These are phyloP conservation scores for Priceomyces haplophilus DNA, from an alignment of 805 yeast genomes.

Conservation along the genomic window DNA sequence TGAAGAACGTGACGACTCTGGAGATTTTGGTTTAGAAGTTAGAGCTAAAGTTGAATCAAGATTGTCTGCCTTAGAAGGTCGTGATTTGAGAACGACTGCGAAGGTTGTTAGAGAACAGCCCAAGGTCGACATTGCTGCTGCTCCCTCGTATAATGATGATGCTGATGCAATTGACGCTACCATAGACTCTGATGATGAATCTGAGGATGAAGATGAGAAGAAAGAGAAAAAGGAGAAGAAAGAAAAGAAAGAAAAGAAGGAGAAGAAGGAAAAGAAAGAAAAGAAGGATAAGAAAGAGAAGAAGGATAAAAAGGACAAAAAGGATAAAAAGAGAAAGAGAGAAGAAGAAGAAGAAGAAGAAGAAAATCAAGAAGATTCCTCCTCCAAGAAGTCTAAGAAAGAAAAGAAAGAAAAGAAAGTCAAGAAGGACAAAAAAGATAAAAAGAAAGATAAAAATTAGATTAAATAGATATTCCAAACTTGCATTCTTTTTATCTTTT, in stretches of 20 bases:
- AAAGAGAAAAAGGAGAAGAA: slow-evolving; percentile 28
- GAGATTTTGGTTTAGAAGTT: slow-evolving; percentile 87
- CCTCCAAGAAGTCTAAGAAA: slow-evolving; percentile 17
- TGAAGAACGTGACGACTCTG: slow-evolving; percentile 94
- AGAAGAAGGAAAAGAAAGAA: slow-evolving; percentile 21
- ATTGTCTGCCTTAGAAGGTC: slow-evolving; percentile 92
- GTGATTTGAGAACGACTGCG: slow-evolving; percentile 88
- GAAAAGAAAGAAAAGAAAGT: slow-evolving; percentile 30
- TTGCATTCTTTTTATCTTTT: slow-evolving; percentile 4
- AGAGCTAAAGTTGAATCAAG: slow-evolving; percentile 93
- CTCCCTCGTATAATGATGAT: slow-evolving; percentile 89
- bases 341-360: slow-evolving; percentile 8
- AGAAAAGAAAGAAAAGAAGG: slow-evolving; percentile 25
- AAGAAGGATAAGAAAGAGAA: slow-evolving; percentile 27
- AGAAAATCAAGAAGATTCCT: slow-evolving; percentile 1
- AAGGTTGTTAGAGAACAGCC: slow-evolving; percentile 77
- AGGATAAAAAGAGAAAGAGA: slow-evolving; percentile 23
- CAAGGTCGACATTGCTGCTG: slow-evolving; percentile 82
- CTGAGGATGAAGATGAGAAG: slow-evolving; percentile 29
- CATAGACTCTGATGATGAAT: slow-evolving; percentile 33
- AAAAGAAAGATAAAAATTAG: slow-evolving; percentile 24
- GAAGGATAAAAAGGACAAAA: slow-evolving; percentile 20
- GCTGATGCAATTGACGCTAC: slow-evolving; percentile 68
- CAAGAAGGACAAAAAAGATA: slow-evolving; percentile 24
- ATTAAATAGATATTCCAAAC: slow-evolving; percentile 21